These are phyloP conservation scores for Pelargonium cotyledonis DNA, from an alignment of 441 rosid species.

Conservation along the genomic window DNA sequence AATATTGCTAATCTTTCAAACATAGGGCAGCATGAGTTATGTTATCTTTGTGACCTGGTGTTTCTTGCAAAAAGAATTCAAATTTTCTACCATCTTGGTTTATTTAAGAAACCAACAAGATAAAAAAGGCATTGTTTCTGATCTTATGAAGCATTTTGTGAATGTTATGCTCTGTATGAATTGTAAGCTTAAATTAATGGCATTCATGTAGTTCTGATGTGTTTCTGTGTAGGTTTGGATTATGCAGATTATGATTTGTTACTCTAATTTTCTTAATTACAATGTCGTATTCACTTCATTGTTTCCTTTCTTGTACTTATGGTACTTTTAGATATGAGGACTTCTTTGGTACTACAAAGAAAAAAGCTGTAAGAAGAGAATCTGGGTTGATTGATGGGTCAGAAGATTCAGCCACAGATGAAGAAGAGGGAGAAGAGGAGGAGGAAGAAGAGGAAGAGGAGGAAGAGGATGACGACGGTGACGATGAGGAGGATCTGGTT, in stretches of 20 bases:
- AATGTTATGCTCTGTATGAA: background rate
- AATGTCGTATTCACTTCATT: background rate
- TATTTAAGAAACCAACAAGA: background rate
- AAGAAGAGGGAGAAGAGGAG: constrained; percentile 35
- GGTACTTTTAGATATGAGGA: constrained; percentile 57
- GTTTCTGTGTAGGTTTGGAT: background rate
- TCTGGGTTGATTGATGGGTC: constrained; percentile 23
- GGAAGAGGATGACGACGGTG: constrained; percentile 22
- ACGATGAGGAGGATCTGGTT: background rate
- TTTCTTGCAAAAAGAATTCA: background rate
- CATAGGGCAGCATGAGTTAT: background rate
- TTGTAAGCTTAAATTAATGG: background rate
- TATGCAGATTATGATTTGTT: background rate
- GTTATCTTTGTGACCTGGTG: background rate
- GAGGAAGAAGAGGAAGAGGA: constrained; percentile 30
- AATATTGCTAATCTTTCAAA: too few species aligned
- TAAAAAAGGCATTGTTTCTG: background rate
- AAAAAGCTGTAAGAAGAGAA: constrained; percentile 30
- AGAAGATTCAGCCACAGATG: constrained; percentile 30
- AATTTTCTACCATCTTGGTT: background rate
- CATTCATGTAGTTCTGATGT: background rate
- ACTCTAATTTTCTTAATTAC: background rate
- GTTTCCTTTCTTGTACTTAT: constrained; percentile 1
- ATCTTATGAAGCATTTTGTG: background rate
- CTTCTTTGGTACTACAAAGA: constrained; percentile 54